Evolutionary conservation across 1,284 basidiomycete genomes (phyloP).

Genomic region (Apiotrichum domesticum): DNA sequence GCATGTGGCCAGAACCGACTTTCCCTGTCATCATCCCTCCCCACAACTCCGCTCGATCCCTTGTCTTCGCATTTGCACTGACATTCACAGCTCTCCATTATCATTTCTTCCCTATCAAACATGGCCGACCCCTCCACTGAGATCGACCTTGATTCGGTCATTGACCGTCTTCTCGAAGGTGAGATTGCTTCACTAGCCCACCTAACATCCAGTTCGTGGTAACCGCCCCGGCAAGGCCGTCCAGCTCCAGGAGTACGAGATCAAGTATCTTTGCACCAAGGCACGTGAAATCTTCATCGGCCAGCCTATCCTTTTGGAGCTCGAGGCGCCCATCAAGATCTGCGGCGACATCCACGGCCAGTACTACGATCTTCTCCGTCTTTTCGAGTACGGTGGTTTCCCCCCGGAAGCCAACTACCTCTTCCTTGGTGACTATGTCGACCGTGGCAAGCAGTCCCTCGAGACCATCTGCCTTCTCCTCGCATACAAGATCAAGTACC

Average conservation of each 20-base stretch:
- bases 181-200: conserved; percentile 13
- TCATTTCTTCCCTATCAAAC: conserved; percentile 8
- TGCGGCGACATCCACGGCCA: conserved; percentile 59
- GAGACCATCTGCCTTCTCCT: conserved; percentile 56
- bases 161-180: conserved; percentile 95
- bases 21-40: too few species aligned
- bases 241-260: conserved; percentile 57
- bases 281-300: conserved; percentile 58
- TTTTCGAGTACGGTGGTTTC: conserved; percentile 59
- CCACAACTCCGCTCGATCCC: neutral
- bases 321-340: conserved; percentile 60
- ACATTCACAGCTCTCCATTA: neutral
- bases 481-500: conserved; percentile 58
- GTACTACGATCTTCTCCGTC: conserved; percentile 57
- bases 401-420: conserved; percentile 60
- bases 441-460: conserved; percentile 57
- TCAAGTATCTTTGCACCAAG: conserved; percentile 57
- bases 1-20: too few species aligned
- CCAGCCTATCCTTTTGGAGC: conserved; percentile 58
- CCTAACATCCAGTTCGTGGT: conserved; percentile 51
- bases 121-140: conserved; percentile 55
- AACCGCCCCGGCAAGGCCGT: conserved; percentile 58
- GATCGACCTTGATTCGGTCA: conserved; percentile 96
- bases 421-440: conserved; percentile 59
- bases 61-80: neutral